phyloP scores from a whole-genome alignment of 2,329 filamentous ascomycete genomes.

The Microdochium nivale region DNA sequence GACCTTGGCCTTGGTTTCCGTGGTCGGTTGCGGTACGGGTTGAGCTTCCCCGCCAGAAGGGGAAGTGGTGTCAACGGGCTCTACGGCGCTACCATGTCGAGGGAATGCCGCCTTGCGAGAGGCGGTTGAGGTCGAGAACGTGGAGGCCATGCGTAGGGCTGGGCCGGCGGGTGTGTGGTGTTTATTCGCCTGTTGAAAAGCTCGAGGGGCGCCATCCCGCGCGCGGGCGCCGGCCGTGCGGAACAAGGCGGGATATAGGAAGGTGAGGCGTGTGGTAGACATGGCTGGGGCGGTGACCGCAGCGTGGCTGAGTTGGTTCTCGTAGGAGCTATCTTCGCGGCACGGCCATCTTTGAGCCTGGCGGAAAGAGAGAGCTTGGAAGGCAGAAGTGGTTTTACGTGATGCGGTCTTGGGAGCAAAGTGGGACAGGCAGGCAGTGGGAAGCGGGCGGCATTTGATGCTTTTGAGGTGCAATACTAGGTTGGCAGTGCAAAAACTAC shows the following conservation, averaged over 20 bases:
- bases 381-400: no score
- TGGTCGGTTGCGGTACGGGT: neutral
- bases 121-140: conserved; percentile 24
- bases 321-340: neutral
- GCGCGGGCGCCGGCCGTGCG: conserved; percentile 27
- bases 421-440: no score
- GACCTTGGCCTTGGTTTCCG: neutral
- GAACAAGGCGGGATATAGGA: conserved; percentile 61
- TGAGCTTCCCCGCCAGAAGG: neutral
- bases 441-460: no score
- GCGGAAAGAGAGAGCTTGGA: no score
- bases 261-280: conserved; percentile 54
- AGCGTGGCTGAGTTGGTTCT: neutral
- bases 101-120: conserved; percentile 36
- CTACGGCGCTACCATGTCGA: conserved; percentile 53
- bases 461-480: no score
- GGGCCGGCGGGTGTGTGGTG: conserved; percentile 19
- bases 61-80: conserved; percentile 30
- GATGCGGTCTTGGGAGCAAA: no score
- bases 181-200: conserved; percentile 2
- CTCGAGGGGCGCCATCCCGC: neutral
- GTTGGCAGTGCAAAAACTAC: no score
- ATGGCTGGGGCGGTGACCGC: conserved; percentile 29
- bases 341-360: neutral
- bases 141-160: conserved; percentile 14